Conservation (phyloP, 768 basidiomycete genomes). For the Trametes cingulata region DNA sequence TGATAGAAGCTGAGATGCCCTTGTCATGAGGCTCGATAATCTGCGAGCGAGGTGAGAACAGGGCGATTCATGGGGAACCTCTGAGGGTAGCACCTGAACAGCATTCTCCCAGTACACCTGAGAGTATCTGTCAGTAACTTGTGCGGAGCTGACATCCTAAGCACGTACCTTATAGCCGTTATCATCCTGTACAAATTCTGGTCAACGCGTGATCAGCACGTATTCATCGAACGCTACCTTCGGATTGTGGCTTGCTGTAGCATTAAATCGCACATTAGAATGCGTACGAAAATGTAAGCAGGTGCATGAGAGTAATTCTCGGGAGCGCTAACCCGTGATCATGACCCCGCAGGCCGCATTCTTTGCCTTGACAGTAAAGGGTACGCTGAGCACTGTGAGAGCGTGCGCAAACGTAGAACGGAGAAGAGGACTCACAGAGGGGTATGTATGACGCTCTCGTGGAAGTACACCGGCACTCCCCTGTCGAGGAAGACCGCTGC, state of each 20-base stretch:
- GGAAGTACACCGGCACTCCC: conserved; percentile 69
- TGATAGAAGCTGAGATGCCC: conserved; percentile 71
- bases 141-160: not conserved
- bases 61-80: not conserved
- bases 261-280: not conserved
- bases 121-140: not conserved
- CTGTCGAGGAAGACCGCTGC: conserved; percentile 67
- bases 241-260: conserved; percentile 81
- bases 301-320: no score
- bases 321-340: conserved; percentile 68
- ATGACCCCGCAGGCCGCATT: conserved; percentile 82
- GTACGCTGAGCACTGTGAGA: conserved; percentile 53
- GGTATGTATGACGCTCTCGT: conserved; percentile 74
- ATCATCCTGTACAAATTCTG: conserved; percentile 54
- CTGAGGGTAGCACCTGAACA: conserved; percentile 56
- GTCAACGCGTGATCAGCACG: not conserved
- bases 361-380: conserved; percentile 68
- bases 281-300: no score
- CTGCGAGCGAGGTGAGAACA: conserved; percentile 37
- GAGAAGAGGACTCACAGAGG: conserved; percentile 52
- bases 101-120: conserved; percentile 92
- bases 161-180: conserved; percentile 79
- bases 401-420: not conserved
- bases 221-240: conserved; percentile 47
- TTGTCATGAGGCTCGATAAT: conserved; percentile 84